phyloP scores from a whole-genome alignment of 148 eudicot species.

The Camellia japonica region DNA sequence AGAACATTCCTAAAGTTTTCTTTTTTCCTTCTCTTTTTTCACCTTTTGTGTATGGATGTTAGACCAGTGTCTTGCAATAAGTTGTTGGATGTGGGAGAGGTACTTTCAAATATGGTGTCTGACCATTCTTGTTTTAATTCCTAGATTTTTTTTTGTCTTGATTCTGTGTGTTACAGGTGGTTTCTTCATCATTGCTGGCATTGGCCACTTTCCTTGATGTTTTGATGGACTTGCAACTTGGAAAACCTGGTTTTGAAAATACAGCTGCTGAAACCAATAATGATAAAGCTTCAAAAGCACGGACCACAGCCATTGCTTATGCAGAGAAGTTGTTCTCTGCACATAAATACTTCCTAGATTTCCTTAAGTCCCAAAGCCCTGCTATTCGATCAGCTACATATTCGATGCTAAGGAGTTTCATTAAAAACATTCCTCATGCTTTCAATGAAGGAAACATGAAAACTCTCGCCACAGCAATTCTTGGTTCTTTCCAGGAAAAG shows the following conservation, averaged over 20 bases:
- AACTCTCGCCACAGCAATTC: conserved; percentile 57
- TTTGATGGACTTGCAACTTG: conserved; percentile 43
- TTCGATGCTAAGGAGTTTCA: conserved; percentile 63
- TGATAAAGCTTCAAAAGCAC: conserved; percentile 51
- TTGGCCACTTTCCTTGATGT: conserved; percentile 83
- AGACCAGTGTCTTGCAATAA: not conserved
- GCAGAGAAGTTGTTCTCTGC: conserved; percentile 65
- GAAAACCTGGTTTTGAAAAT: conserved; percentile 39
- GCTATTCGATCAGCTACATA: conserved; percentile 80
- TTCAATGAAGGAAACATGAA: conserved; percentile 66
- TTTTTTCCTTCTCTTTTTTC: not conserved
- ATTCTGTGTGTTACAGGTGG: conserved; percentile 47
- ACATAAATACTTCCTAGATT: conserved; percentile 67
- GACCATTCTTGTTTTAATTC: not conserved
- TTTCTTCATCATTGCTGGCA: conserved; percentile 85
- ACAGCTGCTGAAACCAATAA: conserved; percentile 31
- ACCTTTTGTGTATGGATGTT: too few relatives aligned
- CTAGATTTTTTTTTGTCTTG: not conserved
- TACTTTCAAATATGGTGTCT: not conserved
- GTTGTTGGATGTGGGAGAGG: not conserved
- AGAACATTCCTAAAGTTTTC: not conserved
- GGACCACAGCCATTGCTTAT: conserved; percentile 47
- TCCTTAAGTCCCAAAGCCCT: conserved; percentile 66
- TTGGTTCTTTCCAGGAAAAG: conserved; percentile 87
- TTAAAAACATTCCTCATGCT: conserved; percentile 71